Evolutionary conservation across 768 basidiomycete species (phyloP), one percentile per base, ranked within the genome.

Genomic region (Floccularia luteovirens): DNA sequence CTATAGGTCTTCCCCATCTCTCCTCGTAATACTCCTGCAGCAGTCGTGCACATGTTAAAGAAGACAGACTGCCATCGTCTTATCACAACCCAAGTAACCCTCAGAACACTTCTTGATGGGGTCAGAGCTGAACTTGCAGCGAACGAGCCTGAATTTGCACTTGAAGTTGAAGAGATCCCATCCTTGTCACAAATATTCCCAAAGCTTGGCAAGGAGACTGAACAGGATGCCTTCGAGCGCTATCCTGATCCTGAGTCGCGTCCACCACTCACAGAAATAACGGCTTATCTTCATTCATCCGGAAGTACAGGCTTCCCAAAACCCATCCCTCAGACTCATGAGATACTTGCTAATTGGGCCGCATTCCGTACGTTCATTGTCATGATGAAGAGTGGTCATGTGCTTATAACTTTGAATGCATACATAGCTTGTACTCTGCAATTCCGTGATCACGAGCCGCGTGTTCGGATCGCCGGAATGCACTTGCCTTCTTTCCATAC

Each of bases 271-370:
- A 14, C 17, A 5, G 13, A 2, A 7, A 16, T 36, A 7, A 22
- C 16, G 6, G 19, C 23, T 12, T 41, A 41, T 19, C n/a, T 35
- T 13, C 48, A 1, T 38, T 69, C 67, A 0, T 66, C 68, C 0
- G 65, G 66, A 10, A 66, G 66, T 31, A 64, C 66, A 0, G 63
- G 64, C 1, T 56, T 60, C 17, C 63, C 66, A 0, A 66, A 64
- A 36, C 50, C 64, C 1, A 60, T 67, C 27, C 47, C 55, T 1
- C 50, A 56, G 27, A 61, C 51, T 2, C 37, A 58, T 31, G 31
- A 44, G 1, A 49, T 43, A 5, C 36, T 44, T 3, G 27, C 48
- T 2, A 50, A 58, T 5, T 63, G 55, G 56, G 51, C 48, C 3
- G 27, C 38, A 5, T 45, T 43, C 6, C 43, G 64, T 65, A 36